Evolutionary conservation across 176 grass and related monocot species (phyloP).

Genomic region (Eleusine coracana): DNA sequence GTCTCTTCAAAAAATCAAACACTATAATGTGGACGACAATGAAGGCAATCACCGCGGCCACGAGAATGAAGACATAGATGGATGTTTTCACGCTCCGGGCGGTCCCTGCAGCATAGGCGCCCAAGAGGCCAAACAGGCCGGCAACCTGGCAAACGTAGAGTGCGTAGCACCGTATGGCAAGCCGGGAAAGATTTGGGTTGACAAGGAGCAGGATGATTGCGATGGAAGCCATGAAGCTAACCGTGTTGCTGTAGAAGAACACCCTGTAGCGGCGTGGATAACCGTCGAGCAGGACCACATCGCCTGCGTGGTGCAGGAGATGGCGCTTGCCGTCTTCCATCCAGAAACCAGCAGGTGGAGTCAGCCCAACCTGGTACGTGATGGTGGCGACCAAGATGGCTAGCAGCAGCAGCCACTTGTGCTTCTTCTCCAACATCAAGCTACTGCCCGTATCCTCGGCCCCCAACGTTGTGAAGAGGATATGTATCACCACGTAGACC

Average conservation of each 20-base stretch:
- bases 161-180: constrained; percentile 15
- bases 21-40: background rate
- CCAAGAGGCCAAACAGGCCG: too few species aligned
- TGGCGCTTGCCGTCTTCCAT: background rate
- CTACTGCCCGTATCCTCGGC: background rate
- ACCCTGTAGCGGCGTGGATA: constrained; percentile 24
- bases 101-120: too few species aligned
- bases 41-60: background rate
- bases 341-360: background rate
- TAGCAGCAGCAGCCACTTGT: constrained; percentile 31
- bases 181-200: constrained; percentile 1
- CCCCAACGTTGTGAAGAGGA: background rate
- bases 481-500: constrained; percentile 4
- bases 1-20: background rate
- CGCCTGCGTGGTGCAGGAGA: background rate
- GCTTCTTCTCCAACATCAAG: background rate
- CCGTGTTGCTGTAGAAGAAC: constrained; percentile 46
- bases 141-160: background rate
- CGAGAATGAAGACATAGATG: too few species aligned
- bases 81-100: too few species aligned
- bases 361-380: constrained; percentile 44
- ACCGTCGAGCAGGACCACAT: background rate
- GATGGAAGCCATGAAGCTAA: constrained; percentile 36
- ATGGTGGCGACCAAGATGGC: constrained; percentile 10
- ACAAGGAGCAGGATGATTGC: constrained; percentile 35